Evolutionary conservation across 495 filamentous ascomycete genomes (phyloP).

Genomic region (Hypoxylon trugodes): DNA sequence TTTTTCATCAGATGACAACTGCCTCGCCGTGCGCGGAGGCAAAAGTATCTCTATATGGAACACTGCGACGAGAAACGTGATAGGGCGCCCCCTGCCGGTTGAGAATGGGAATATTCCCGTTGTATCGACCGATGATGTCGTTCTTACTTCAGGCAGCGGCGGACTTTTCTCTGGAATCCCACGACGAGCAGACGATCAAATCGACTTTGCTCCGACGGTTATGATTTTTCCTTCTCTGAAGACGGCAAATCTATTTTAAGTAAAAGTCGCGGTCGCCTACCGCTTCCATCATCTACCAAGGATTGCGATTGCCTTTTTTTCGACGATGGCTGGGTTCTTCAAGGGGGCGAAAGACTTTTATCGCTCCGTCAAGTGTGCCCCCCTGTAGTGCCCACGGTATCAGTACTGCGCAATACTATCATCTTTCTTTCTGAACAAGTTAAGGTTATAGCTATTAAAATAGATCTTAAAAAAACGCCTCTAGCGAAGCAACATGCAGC

Average conservation of each 20-base stretch:
- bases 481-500: conserved; percentile 10
- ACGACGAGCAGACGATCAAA: neutral
- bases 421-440: too few species aligned
- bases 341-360: conserved; percentile 13
- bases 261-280: neutral
- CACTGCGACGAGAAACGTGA: neutral
- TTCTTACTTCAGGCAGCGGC: neutral
- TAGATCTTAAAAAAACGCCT: conserved; percentile 13
- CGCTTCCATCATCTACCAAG: neutral
- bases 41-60: neutral
- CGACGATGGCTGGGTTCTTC: conserved; percentile 2
- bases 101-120: neutral
- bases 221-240: neutral
- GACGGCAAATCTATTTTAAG: neutral
- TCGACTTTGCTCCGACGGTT: neutral
- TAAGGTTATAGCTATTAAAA: too few species aligned
- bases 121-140: neutral
- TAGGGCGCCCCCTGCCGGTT: neutral
- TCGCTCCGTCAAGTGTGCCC: conserved; percentile 4
- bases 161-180: conserved; percentile 1
- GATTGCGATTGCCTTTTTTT: conserved; percentile 11
- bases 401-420: neutral
- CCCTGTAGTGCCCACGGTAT: neutral
- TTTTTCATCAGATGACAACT: too few species aligned
- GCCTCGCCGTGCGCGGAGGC: neutral